A percentile compares a stretch with the other conserved stretches of the same genome.
phyloP scores from a whole-genome alignment of 495 filamentous ascomycete species.

The Penicillium lividum region DNA sequence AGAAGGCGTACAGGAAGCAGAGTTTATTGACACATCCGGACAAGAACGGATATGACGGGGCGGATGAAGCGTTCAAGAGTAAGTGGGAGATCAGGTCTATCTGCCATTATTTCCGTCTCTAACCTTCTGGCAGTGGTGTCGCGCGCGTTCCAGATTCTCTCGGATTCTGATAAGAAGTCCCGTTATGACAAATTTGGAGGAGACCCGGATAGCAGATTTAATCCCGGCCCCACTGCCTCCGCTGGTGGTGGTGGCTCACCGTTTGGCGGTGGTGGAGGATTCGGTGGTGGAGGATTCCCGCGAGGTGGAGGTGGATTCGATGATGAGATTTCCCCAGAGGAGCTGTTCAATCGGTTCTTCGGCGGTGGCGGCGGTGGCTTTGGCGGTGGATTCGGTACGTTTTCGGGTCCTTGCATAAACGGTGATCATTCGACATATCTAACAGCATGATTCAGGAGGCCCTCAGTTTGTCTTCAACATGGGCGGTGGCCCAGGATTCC shows the following conservation, averaged over 20 bases:
- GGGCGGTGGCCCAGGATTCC: slow-evolving; percentile 76
- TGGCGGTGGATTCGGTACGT: slow-evolving; percentile 64
- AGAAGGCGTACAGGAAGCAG: slow-evolving; percentile 95
- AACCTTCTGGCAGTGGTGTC: slow-evolving; percentile 67
- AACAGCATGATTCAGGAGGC: slow-evolving; percentile 1
- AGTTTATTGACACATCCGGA: slow-evolving; percentile 94
- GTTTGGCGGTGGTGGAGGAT: slow-evolving; percentile 62
- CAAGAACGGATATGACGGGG: slow-evolving; percentile 96
- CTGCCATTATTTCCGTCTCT: neutral
- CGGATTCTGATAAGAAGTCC: slow-evolving; percentile 87
- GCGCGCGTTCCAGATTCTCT: slow-evolving; percentile 88
- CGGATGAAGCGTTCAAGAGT: slow-evolving; percentile 97
- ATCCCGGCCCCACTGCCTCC: slow-evolving; percentile 49
- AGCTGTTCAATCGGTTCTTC: slow-evolving; percentile 96
- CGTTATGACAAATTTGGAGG: slow-evolving; percentile 86
- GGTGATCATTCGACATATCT: neutral
- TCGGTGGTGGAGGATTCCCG: slow-evolving; percentile 59
- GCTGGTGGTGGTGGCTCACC: slow-evolving; percentile 36
- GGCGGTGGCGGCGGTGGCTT: slow-evolving; percentile 56
- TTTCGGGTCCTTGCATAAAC: neutral
- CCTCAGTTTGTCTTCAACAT: slow-evolving; percentile 65
- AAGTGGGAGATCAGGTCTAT: slow-evolving; percentile 31
- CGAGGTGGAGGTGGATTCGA: slow-evolving; percentile 64
- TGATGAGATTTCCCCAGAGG: slow-evolving; percentile 93
- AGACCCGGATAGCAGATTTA: slow-evolving; percentile 87